Evolutionary conservation across 73 alveolate species (phyloP).

Genomic region (Urostyla sp.): DNA sequence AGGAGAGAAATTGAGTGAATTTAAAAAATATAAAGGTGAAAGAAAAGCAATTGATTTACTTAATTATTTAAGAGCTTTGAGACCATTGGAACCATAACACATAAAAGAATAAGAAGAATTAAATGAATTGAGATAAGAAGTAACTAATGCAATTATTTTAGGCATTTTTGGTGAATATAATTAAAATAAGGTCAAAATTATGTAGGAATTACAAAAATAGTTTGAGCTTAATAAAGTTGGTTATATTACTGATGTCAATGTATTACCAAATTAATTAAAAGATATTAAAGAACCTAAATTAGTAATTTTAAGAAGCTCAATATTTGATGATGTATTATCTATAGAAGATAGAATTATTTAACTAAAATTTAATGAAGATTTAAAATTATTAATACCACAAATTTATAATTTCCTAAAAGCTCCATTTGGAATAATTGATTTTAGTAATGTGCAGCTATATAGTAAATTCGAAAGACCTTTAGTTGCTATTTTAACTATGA

Average conservation of each 20-base stretch:
- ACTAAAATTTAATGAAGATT: too few relatives aligned
- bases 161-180: background rate
- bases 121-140: background rate
- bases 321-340: constrained; percentile 13
- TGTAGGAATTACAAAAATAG: background rate
- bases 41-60: background rate
- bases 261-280: background rate
- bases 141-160: background rate
- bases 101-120: background rate
- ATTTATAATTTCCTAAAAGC: background rate
- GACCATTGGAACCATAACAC: background rate
- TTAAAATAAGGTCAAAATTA: background rate
- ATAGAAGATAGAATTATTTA: too few relatives aligned
- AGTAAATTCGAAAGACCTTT: background rate
- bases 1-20: background rate
- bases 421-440: background rate
- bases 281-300: background rate
- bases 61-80: background rate
- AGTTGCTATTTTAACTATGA: constrained; percentile 2
- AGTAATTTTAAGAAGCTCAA: background rate
- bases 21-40: background rate
- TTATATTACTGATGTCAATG: background rate
- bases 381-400: too few relatives aligned
- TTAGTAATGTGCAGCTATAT: background rate
- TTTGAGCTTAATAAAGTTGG: background rate